These are phyloP conservation scores for Pascua guehoae DNA, from an alignment of 1,284 basidiomycete genomes.

Conservation along the genomic window DNA sequence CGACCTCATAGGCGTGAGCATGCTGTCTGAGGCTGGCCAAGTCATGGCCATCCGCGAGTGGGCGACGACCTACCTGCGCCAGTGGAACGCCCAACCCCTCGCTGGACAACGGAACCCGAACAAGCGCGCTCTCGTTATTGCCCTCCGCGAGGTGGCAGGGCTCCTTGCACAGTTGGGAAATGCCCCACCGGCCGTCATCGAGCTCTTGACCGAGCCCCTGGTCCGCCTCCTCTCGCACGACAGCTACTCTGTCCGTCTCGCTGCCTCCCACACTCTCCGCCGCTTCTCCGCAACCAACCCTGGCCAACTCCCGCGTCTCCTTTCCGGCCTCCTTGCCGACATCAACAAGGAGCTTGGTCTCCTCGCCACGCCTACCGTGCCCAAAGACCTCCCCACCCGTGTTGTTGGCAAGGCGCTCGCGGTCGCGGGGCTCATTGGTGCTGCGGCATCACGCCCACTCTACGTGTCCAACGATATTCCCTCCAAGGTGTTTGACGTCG, in stretches of 20 bases:
- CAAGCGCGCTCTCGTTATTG: conserved; percentile 68
- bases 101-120: conserved; percentile 73
- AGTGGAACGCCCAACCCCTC: conserved; percentile 83
- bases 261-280: conserved; percentile 79
- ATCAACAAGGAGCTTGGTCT: conserved; percentile 59
- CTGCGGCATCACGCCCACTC: conserved; percentile 80
- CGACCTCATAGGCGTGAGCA: conserved; percentile 78
- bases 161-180: conserved; percentile 87
- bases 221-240: conserved; percentile 82
- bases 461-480: conserved; percentile 94
- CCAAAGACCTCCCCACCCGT: conserved; percentile 67
- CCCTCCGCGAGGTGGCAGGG: conserved; percentile 77
- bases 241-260: conserved; percentile 77
- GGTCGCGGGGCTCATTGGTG: conserved; percentile 77
- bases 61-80: conserved; percentile 72
- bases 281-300: conserved; percentile 89
- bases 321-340: conserved; percentile 81
- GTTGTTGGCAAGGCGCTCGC: conserved; percentile 84
- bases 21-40: conserved; percentile 89
- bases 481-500: conserved; percentile 84
- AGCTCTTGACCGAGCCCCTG: conserved; percentile 80
- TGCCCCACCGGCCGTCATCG: conserved; percentile 82
- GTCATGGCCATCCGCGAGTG: conserved; percentile 86
- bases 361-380: conserved; percentile 60
- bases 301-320: conserved; percentile 71